phyloP scores from a whole-genome alignment of 306 rosid species.

The Macrotyloma uniflorum region DNA sequence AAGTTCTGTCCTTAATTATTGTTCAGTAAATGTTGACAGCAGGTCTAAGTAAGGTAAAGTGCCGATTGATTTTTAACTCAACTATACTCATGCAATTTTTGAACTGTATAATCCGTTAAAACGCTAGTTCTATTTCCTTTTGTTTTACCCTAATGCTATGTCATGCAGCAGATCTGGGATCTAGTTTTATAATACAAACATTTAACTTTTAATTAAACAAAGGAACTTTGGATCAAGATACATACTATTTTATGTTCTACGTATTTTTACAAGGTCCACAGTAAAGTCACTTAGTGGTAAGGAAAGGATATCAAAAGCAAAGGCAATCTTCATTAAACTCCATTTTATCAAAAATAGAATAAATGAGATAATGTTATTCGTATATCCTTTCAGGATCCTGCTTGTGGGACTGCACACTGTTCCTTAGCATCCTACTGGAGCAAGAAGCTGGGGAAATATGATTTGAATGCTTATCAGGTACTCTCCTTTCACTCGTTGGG shows the following conservation, averaged over 20 bases:
- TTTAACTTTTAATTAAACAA: neutral
- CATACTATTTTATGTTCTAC: neutral
- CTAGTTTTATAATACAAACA: neutral
- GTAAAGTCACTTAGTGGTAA: neutral
- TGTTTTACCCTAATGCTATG: neutral
- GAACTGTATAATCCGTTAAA: neutral
- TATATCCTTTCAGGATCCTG: neutral
- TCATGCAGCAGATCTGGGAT: neutral
- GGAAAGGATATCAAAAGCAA: neutral
- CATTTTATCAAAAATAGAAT: neutral
- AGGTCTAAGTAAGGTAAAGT: neutral
- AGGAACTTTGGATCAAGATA: neutral
- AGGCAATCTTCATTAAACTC: neutral
- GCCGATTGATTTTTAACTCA: neutral
- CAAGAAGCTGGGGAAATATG: slow-evolving; percentile 66
- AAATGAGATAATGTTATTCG: neutral
- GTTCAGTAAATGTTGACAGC: neutral
- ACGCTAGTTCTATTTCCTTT: neutral
- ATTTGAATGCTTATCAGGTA: slow-evolving; percentile 76
- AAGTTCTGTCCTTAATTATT: neutral
- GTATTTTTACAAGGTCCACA: neutral
- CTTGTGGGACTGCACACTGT: neutral
- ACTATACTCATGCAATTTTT: neutral
- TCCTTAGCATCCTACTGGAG: slow-evolving; percentile 47
- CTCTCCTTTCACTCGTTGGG: slow-evolving; percentile 14